Conservation (phyloP, 768 basidiomycete genomes). For the Russula compacta region DNA sequence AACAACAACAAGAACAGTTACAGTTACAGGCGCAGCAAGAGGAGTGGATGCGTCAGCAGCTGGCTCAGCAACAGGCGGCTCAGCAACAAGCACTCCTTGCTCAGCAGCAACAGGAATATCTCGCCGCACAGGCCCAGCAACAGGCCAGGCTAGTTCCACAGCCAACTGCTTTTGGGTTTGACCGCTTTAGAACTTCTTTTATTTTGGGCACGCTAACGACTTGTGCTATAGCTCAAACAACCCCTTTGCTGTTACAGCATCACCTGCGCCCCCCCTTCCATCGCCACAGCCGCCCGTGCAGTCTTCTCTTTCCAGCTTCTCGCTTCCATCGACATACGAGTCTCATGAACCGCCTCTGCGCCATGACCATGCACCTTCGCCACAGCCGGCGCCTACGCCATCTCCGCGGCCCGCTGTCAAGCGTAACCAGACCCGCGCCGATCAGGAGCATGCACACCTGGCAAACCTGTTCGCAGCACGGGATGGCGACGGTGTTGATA, state of each 20-base stretch:
- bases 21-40: conserved; percentile 42
- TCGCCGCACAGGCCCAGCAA: conserved; percentile 10
- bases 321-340: conserved; percentile 60
- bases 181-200: background rate
- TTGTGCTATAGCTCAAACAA: conserved; percentile 69
- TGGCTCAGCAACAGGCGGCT: conserved; percentile 46
- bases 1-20: conserved; percentile 37
- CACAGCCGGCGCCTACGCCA: conserved; percentile 26
- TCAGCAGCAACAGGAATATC: conserved; percentile 25
- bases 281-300: conserved; percentile 26
- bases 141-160: conserved; percentile 41
- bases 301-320: conserved; percentile 45
- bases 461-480: conserved; percentile 78
- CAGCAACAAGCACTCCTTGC: conserved; percentile 36
- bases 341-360: conserved; percentile 33
- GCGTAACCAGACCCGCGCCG: conserved; percentile 36
- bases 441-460: conserved; percentile 66
- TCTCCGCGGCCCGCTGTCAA: conserved; percentile 14
- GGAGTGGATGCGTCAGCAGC: conserved; percentile 56
- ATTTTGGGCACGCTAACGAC: background rate
- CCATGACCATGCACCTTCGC: conserved; percentile 28
- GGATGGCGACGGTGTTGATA: conserved; percentile 84
- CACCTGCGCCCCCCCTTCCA: conserved; percentile 26
- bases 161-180: conserved; percentile 71
- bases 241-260: conserved; percentile 61